Evolutionary conservation across 2,329 filamentous ascomycete genomes (phyloP).

Genomic region (Botrytis hyacinthi): DNA sequence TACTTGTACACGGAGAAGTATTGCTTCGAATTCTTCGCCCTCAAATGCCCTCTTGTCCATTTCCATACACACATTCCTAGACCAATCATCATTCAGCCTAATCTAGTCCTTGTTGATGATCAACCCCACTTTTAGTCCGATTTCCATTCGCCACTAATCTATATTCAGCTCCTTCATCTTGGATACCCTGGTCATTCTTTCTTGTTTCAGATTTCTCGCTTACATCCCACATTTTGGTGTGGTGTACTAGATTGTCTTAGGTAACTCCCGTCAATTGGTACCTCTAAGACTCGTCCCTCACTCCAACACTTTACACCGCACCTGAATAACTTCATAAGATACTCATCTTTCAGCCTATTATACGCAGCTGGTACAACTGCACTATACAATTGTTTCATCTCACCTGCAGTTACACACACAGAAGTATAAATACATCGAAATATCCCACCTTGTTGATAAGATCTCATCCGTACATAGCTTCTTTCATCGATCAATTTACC

Average conservation of each 20-base stretch:
- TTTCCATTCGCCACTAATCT: neutral
- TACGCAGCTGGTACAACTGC: neutral
- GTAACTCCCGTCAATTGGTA: neutral
- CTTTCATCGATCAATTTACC: constrained; percentile 14
- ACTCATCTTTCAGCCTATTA: neutral
- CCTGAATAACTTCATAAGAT: constrained; percentile 5
- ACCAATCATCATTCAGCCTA: neutral
- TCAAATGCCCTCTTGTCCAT: neutral
- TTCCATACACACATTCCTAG: neutral
- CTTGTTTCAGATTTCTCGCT: constrained; percentile 22
- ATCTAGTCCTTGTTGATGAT: neutral
- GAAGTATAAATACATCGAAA: constrained; percentile 1
- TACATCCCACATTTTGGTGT: constrained; percentile 21
- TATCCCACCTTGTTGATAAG: constrained; percentile 3
- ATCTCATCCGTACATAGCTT: neutral
- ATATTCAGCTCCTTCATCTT: neutral
- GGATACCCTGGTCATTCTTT: neutral
- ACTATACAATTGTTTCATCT: neutral
- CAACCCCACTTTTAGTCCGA: neutral
- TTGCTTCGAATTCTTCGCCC: neutral
- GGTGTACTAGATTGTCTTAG: constrained; percentile 3
- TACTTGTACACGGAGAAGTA: neutral
- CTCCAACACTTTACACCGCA: neutral
- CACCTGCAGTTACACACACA: neutral
- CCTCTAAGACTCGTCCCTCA: neutral